These are phyloP conservation scores for Talaromyces proteolyticus DNA, from an alignment of 495 filamentous ascomycete species.

Conservation along the genomic window DNA sequence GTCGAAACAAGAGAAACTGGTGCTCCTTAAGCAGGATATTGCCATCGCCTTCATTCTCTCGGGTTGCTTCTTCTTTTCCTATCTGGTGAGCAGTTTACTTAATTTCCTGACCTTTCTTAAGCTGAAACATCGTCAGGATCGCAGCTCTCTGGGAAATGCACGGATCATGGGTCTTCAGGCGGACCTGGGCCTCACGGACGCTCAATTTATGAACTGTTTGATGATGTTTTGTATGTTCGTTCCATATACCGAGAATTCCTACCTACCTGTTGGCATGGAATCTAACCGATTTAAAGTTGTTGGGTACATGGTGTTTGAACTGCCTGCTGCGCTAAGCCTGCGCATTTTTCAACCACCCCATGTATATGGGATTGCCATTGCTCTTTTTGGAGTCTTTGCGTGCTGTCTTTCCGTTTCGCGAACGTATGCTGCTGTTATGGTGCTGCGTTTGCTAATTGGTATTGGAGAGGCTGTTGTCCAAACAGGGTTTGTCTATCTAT, in stretches of 20 bases:
- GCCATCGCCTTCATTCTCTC: not conserved
- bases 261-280: not conserved
- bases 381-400: not conserved
- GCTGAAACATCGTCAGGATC: not conserved
- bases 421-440: not conserved
- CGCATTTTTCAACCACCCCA: not conserved
- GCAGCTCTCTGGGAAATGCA: constrained; percentile 67
- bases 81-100: not conserved
- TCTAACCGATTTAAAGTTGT: not conserved
- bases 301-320: not conserved
- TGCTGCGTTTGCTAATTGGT: constrained; percentile 1
- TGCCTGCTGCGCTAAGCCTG: not conserved
- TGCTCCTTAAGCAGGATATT: constrained; percentile 1
- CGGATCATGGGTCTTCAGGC: constrained; percentile 65
- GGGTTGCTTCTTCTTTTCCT: constrained; percentile 1
- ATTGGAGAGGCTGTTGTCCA: not conserved
- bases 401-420: not conserved
- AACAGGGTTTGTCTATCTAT: not conserved
- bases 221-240: not conserved
- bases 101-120: not conserved
- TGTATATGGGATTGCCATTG: constrained; percentile 1
- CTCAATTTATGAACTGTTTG: constrained; percentile 43
- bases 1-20: not conserved
- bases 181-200: constrained; percentile 55
- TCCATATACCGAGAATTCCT: not conserved